These are phyloP conservation scores for Sapria himalayana DNA, from an alignment of 345 rosid species.

Conservation along the genomic window DNA sequence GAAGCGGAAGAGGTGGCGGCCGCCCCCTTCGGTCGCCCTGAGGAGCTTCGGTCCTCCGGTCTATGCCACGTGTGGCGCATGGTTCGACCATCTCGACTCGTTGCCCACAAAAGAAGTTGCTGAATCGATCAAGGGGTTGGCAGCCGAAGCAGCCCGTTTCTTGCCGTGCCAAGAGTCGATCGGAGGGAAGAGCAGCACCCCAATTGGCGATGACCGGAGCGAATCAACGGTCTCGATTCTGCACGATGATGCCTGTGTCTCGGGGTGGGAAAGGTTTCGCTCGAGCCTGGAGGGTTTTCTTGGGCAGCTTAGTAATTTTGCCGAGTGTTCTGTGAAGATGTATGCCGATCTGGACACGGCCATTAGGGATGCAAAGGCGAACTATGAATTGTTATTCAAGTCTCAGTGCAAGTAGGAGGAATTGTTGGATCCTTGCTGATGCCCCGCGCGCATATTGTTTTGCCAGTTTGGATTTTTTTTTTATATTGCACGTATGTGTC, in stretches of 20 bases:
- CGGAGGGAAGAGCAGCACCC: slow-evolving; percentile 21
- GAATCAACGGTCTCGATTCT: slow-evolving; percentile 18
- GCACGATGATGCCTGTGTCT: slow-evolving; percentile 27
- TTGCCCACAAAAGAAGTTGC: slow-evolving; percentile 41
- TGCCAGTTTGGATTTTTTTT: too few relatives aligned
- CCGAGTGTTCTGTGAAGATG: slow-evolving; percentile 33
- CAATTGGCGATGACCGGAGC: slow-evolving; percentile 18
- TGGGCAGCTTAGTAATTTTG: slow-evolving; percentile 26
- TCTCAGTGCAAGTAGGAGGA: too few relatives aligned
- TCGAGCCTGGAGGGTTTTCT: slow-evolving; percentile 36
- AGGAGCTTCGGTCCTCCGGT: slow-evolving; percentile 49
- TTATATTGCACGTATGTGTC: too few relatives aligned
- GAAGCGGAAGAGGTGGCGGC: slow-evolving; percentile 16
- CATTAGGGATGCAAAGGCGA: slow-evolving; percentile 27
- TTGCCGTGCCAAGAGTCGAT: slow-evolving; percentile 64
- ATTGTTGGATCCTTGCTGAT: too few relatives aligned
- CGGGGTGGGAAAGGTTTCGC: slow-evolving; percentile 34
- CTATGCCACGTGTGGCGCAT: slow-evolving; percentile 42
- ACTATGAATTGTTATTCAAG: too few relatives aligned
- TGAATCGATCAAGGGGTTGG: slow-evolving; percentile 38
- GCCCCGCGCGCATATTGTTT: too few relatives aligned
- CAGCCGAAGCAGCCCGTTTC: slow-evolving; percentile 36
- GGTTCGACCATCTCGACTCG: slow-evolving; percentile 38
- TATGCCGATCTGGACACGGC: slow-evolving; percentile 24
- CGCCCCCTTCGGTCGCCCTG: slow-evolving; percentile 6